A percentile compares a stretch with the other conserved stretches of the same genome.
phyloP scores from a whole-genome alignment of 768 basidiomycete genomes.

The Suillus weaverae region DNA sequence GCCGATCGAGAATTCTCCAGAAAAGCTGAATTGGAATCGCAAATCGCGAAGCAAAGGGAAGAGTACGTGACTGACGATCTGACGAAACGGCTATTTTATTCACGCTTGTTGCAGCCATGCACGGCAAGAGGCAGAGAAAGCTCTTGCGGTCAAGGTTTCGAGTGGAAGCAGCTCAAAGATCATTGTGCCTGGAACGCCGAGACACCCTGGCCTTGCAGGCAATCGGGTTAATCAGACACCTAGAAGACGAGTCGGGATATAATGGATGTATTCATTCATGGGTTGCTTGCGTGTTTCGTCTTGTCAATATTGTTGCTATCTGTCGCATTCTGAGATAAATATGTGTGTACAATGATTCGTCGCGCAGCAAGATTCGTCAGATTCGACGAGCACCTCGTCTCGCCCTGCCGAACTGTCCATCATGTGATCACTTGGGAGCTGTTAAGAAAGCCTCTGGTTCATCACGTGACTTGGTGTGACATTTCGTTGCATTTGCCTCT shows the following conservation, averaged over 20 bases:
- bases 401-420: too few species aligned
- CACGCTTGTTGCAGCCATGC: constrained; percentile 46
- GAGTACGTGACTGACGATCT: constrained; percentile 38
- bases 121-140: constrained; percentile 62
- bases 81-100: constrained; percentile 3
- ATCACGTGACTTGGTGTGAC: too few species aligned
- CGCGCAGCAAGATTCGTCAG: background rate
- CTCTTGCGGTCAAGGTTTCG: constrained; percentile 52
- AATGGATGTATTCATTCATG: constrained; percentile 11
- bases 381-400: too few species aligned
- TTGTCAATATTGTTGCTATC: constrained; percentile 2
- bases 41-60: constrained; percentile 84
- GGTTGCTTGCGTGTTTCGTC: background rate
- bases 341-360: background rate
- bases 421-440: too few species aligned
- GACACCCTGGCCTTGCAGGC: constrained; percentile 66
- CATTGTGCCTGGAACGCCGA: constrained; percentile 79
- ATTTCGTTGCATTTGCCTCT: too few species aligned
- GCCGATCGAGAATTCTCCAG: constrained; percentile 91
- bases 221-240: constrained; percentile 75
- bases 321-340: background rate
- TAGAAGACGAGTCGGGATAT: constrained; percentile 70
- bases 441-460: too few species aligned
- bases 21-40: constrained; percentile 86
- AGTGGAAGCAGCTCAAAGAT: constrained; percentile 59